These are phyloP conservation scores for Babesia caballi DNA, from an alignment of 169 alveolate genomes.

Conservation along the genomic window DNA sequence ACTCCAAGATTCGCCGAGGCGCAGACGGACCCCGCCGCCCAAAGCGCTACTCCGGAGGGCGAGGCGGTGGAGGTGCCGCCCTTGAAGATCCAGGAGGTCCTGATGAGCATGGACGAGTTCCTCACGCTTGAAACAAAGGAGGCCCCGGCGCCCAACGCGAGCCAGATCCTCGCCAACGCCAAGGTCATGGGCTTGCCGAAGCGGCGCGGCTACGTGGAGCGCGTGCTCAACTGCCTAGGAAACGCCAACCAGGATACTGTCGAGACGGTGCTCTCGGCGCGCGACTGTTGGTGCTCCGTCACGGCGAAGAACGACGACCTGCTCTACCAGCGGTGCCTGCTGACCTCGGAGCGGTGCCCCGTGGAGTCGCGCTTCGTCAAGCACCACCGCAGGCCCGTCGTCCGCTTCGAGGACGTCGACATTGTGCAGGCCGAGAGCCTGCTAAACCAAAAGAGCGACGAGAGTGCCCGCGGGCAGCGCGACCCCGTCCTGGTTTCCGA, in stretches of 20 bases:
- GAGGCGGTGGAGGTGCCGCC: not conserved
- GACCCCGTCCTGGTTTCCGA: slow-evolving; percentile 23
- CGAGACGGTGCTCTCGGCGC: not conserved
- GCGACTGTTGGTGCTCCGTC: not conserved
- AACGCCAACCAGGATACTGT: not conserved
- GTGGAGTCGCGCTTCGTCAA: slow-evolving; percentile 27
- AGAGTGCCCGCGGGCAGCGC: slow-evolving; percentile 4
- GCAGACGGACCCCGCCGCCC: not conserved
- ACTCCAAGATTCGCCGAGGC: not conserved
- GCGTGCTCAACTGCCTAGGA: not conserved
- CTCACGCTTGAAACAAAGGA: not conserved
- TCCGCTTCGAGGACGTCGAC: slow-evolving; percentile 6
- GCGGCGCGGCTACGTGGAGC: slow-evolving; percentile 19
- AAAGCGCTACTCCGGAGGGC: not conserved
- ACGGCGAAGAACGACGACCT: slow-evolving; percentile 2
- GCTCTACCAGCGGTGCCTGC: slow-evolving; percentile 34
- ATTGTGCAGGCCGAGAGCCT: slow-evolving; percentile 1
- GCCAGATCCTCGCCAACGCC: not conserved
- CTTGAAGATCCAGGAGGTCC: not conserved
- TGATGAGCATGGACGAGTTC: slow-evolving; percentile 25
- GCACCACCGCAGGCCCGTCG: not conserved
- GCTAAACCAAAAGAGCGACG: not conserved
- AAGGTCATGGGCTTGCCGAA: not conserved
- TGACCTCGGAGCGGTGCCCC: slow-evolving; percentile 54
- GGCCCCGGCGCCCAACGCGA: not conserved